Percentiles rank a stretch among this genome's conserved stretches.
phyloP scores from a whole-genome alignment of 2,329 filamentous ascomycete species.

The Orbilia blumenaviensis region DNA sequence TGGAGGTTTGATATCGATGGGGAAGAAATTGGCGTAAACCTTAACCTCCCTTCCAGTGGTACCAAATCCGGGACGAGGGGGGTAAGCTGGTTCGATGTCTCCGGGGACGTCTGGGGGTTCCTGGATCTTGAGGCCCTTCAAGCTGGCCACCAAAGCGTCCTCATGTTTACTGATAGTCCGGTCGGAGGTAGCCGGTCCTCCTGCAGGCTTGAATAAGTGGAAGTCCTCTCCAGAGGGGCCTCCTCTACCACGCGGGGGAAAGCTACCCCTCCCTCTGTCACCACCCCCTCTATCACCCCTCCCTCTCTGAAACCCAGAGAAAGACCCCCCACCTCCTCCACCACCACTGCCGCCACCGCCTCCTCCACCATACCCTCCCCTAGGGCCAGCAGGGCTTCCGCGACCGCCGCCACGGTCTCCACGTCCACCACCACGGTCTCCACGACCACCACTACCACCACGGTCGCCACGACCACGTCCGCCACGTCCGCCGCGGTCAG shows the following conservation, averaged over 20 bases:
- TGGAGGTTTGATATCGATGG: slow-evolving; percentile 52
- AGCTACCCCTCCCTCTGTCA: slow-evolving; percentile 56
- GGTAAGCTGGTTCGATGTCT: slow-evolving; percentile 51
- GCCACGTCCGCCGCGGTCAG: slow-evolving; percentile 35
- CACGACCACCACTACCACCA: slow-evolving; percentile 52
- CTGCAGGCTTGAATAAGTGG: slow-evolving; percentile 27
- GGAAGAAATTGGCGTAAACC: slow-evolving; percentile 57
- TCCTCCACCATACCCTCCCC: slow-evolving; percentile 17
- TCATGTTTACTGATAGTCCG: slow-evolving; percentile 58
- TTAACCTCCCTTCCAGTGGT: slow-evolving; percentile 55
- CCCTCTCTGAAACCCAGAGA: slow-evolving; percentile 24
- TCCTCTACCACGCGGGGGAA: slow-evolving; percentile 23
- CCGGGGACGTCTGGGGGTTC: slow-evolving; percentile 31
- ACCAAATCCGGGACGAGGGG: slow-evolving; percentile 56
- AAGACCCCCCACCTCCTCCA: background rate
- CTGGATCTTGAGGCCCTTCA: slow-evolving; percentile 42
- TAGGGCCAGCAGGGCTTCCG: background rate
- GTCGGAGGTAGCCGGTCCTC: slow-evolving; percentile 56
- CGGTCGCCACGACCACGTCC: slow-evolving; percentile 20
- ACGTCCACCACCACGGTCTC: slow-evolving; percentile 4
- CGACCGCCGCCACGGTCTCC: slow-evolving; percentile 9
- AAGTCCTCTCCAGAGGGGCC: slow-evolving; percentile 35
- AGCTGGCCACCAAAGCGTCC: slow-evolving; percentile 56
- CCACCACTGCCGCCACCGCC: slow-evolving; percentile 20
- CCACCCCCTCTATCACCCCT: slow-evolving; percentile 57